Evolutionary conservation across 2,329 filamentous ascomycete genomes (phyloP).

Genomic region (Cladosporium velox): DNA sequence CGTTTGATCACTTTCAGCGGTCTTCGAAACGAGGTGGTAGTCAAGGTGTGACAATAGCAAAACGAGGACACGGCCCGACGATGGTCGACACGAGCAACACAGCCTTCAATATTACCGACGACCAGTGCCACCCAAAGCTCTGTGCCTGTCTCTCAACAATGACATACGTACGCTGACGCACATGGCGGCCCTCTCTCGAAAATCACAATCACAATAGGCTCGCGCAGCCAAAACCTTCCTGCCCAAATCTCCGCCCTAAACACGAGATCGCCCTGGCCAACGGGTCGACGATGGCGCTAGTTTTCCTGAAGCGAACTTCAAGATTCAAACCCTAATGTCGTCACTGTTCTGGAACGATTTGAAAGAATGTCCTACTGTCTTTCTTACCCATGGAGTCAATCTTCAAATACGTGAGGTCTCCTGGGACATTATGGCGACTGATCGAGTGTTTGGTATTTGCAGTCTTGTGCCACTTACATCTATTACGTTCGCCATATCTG

Average conservation of each 20-base stretch:
- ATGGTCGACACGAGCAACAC: conserved; percentile 4
- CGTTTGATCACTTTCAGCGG: not conserved
- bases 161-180: conserved; percentile 15
- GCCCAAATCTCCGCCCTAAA: conserved; percentile 4
- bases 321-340: conserved; percentile 10
- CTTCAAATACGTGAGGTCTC: too few species aligned
- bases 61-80: not conserved
- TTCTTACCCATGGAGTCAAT: not conserved
- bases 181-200: conserved; percentile 9
- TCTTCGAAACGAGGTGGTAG: not conserved
- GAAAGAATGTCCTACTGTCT: not conserved
- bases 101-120: not conserved
- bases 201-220: conserved; percentile 3
- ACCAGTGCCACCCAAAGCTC: not conserved
- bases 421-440: too few species aligned
- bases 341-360: not conserved
- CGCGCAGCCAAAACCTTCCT: conserved; percentile 9
- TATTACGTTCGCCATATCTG: too few species aligned
- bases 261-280: conserved; percentile 2
- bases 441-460: too few species aligned
- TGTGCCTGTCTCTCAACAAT: conserved; percentile 12
- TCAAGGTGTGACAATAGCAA: not conserved
- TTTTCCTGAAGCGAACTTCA: not conserved
- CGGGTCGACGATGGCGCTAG: conserved; percentile 2
- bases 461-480: too few species aligned